Conservation (phyloP, 2,329 filamentous ascomycete genomes). For the Penicillium sumatraense region DNA sequence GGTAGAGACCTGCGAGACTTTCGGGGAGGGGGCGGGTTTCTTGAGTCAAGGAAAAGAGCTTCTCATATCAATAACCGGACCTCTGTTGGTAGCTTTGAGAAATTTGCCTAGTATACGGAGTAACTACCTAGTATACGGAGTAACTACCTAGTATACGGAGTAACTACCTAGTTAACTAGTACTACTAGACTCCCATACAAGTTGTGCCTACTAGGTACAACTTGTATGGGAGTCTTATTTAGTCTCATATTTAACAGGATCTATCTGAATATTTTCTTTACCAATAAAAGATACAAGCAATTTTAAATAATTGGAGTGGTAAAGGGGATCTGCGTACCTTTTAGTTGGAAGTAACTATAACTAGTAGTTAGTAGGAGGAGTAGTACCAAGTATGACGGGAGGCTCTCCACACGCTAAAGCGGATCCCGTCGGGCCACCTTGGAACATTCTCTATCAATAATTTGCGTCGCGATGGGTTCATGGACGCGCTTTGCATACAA, state of each 20-base stretch:
- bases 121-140: background rate
- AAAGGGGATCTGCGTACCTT: no score
- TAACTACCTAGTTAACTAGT: background rate
- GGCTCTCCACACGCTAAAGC: slow-evolving; percentile 6
- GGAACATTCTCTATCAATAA: slow-evolving; percentile 18
- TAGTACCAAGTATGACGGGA: background rate
- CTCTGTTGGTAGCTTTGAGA: background rate
- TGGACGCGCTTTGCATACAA: slow-evolving; percentile 37
- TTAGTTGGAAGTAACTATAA: no score
- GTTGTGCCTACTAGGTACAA: no score
- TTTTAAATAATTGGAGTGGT: no score
- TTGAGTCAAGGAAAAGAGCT: background rate
- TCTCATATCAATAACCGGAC: background rate
- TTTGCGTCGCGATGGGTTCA: slow-evolving; percentile 34
- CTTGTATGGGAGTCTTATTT: no score
- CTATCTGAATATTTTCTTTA: no score
- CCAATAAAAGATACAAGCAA: no score
- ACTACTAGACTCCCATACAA: no score
- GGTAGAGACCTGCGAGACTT: background rate
- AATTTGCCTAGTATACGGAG: background rate
- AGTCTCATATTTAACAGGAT: no score
- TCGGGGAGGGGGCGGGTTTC: background rate
- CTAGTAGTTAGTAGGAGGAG: no score
- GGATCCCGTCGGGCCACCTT: slow-evolving; percentile 25
- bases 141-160: background rate